These are phyloP conservation scores for Arabis hirsuta DNA, from an alignment of 345 rosid genomes.

Conservation along the genomic window DNA sequence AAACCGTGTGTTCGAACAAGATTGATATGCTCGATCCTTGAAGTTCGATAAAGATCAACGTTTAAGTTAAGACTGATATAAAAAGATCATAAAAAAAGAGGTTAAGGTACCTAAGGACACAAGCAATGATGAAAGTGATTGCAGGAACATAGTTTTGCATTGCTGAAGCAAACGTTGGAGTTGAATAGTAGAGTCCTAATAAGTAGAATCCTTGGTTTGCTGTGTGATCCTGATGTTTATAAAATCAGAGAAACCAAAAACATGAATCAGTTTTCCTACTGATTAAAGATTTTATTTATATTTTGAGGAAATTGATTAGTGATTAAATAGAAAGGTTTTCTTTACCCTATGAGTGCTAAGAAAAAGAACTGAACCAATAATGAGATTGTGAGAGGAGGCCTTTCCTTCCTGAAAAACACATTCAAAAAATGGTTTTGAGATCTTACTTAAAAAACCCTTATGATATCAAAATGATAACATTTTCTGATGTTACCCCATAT, in stretches of 20 bases:
- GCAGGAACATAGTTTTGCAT: conserved; percentile 88
- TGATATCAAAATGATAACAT: neutral
- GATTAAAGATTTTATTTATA: neutral
- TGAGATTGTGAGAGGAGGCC: conserved; percentile 63
- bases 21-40: conserved; percentile 62
- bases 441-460: neutral
- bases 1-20: conserved; percentile 60
- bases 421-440: neutral
- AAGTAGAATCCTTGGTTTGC: conserved; percentile 84
- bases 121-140: conserved; percentile 82
- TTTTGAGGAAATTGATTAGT: neutral
- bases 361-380: conserved; percentile 67
- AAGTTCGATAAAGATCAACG: conserved; percentile 1
- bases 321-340: conserved; percentile 4
- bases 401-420: conserved; percentile 61
- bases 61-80: neutral
- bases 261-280: neutral
- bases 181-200: conserved; percentile 64
- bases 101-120: conserved; percentile 55
- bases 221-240: conserved; percentile 57
- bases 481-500: neutral
- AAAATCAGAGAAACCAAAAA: neutral
- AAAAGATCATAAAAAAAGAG: neutral
- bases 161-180: conserved; percentile 85
- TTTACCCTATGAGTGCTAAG: conserved; percentile 70